Base-by-base conservation (phyloP, 306 rosid species). In the Vicia villosa region DNA sequence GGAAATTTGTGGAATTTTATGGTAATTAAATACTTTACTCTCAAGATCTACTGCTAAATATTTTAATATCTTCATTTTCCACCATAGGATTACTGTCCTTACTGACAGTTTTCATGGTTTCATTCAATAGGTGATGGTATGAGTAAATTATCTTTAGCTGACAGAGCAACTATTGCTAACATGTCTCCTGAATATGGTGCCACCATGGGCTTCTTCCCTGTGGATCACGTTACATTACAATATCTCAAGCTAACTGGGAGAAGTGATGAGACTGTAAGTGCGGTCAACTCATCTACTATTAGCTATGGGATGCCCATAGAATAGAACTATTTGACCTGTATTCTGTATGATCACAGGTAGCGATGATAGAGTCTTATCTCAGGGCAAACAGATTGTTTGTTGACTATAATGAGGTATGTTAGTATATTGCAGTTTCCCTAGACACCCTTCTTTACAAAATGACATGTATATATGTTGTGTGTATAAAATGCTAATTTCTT, bases 141-240 rank as follows among this genome's bases (percentile, higher is more conserved):
- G 99, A 85, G 88, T 63, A 79, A 87, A 68, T 80, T 90, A 74
- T 87, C 98, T 26, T 79, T 94, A 77, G 97, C 99, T 79, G 99
- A 95, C 73, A 81, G 97, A 83, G 96, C 99, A 59, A 95, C 97
- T 41, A 95, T 95, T 73, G 99, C 97, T 54, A 91, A 91, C 69
- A 95, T 95, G 99, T 87, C 99, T 78, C 99, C 97, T 2, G 97
- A 95, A 63, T 95, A 95, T 84, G 99, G 99, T 77, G 99, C 96
- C 74, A 91, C 97, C 34, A 91, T 95, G 99, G 99, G 97, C 14
- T 94, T 91, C 88, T 94, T 94, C 81, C 96, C 96, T 17, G 99
- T 94, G 45, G 97, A 91, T 83, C 96, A 82, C 59, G 94, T 93
- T 77, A 93, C 98, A 45, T 83, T 94, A 70, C 96, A 91, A 63